Conservation (phyloP, 495 filamentous ascomycete genomes). For the Talaromyces ruber region DNA sequence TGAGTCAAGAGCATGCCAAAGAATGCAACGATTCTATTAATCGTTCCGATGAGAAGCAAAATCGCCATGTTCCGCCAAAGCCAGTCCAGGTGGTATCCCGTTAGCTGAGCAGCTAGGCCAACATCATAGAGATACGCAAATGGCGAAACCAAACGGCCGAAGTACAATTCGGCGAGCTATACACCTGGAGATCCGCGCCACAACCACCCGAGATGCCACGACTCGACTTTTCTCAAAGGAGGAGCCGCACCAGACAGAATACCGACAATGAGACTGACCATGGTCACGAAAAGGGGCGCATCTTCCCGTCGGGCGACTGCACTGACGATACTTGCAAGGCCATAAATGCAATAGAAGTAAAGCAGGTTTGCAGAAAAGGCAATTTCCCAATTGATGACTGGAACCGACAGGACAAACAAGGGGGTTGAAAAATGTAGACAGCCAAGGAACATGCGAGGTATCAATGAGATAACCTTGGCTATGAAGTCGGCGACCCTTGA, state of each 20-base stretch:
- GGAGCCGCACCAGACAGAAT: slow-evolving; percentile 43
- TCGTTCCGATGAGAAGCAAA: slow-evolving; percentile 2
- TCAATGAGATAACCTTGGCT: slow-evolving; percentile 42
- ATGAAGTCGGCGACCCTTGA: slow-evolving; percentile 46
- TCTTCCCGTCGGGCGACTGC: slow-evolving; percentile 41
- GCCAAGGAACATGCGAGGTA: slow-evolving; percentile 40
- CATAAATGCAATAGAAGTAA: slow-evolving; percentile 52
- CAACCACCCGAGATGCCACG: slow-evolving; percentile 47
- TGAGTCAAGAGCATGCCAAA: not conserved
- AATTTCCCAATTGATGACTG: slow-evolving; percentile 34
- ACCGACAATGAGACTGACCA: slow-evolving; percentile 37
- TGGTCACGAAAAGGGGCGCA: slow-evolving; percentile 38
- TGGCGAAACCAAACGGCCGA: slow-evolving; percentile 36
- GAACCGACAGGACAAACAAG: slow-evolving; percentile 39
- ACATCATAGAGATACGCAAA: slow-evolving; percentile 27
- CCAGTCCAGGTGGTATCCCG: slow-evolving; percentile 1
- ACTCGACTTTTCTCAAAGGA: slow-evolving; percentile 32
- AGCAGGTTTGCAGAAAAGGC: slow-evolving; percentile 40
- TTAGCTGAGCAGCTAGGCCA: not conserved
- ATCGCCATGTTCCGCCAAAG: slow-evolving; percentile 1
- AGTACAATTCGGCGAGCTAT: slow-evolving; percentile 51
- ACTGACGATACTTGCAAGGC: slow-evolving; percentile 40
- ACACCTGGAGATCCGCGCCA: slow-evolving; percentile 44
- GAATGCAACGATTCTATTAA: not conserved
- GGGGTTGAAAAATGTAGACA: slow-evolving; percentile 47